Evolutionary conservation across 441 rosid genomes (phyloP).

Genomic region (Capsella rubella): DNA sequence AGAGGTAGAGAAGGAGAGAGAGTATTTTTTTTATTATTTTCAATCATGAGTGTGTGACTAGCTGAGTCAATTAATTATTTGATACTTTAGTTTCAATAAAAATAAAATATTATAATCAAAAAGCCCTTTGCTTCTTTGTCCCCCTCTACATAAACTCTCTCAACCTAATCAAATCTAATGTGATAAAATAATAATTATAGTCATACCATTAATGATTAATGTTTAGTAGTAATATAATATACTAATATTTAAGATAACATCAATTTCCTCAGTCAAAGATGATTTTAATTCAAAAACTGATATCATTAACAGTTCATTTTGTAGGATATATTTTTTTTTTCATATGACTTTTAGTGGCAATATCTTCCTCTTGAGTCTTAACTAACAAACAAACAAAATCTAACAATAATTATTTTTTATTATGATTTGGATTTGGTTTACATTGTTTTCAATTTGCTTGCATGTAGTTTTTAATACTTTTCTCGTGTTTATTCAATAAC

Average conservation of each 20-base stretch:
- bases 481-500: not conserved
- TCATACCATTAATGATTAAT: conserved; percentile 38
- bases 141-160: conserved; percentile 23
- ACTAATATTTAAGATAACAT: conserved; percentile 1
- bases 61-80: conserved; percentile 37
- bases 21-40: not conserved
- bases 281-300: conserved; percentile 22
- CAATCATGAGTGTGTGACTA: conserved; percentile 48
- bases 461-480: not conserved
- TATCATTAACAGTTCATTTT: conserved; percentile 6
- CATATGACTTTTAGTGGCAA: conserved; percentile 28
- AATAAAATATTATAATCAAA: conserved; percentile 44
- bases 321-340: conserved; percentile 17
- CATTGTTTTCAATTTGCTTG: not conserved
- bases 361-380: conserved; percentile 16
- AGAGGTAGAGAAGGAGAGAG: conserved; percentile 11
- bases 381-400: conserved; percentile 16
- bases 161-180: conserved; percentile 39
- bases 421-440: not conserved
- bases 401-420: not conserved
- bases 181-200: conserved; percentile 35
- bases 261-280: conserved; percentile 34
- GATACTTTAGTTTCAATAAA: conserved; percentile 16
- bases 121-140: conserved; percentile 46
- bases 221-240: conserved; percentile 4